These are phyloP conservation scores for Camelina sativa DNA, from an alignment of 345 rosid genomes.

Conservation along the genomic window DNA sequence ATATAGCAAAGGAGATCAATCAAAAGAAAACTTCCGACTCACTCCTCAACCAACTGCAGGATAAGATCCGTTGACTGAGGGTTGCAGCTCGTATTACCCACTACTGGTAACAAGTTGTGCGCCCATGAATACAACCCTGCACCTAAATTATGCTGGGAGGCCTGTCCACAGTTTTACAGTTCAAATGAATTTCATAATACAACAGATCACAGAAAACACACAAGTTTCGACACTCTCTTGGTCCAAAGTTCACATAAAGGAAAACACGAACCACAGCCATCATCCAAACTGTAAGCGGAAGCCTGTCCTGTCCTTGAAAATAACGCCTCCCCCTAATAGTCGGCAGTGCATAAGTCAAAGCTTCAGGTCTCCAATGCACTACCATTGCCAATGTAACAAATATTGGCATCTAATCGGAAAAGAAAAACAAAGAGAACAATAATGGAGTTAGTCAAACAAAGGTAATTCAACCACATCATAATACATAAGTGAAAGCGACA, in stretches of 20 bases:
- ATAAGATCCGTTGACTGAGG: constrained; percentile 66
- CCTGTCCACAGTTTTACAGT: constrained; percentile 46
- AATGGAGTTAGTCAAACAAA: background rate
- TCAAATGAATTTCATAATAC: constrained; percentile 7
- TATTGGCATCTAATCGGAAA: background rate
- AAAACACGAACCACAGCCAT: background rate
- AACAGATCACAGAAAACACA: background rate
- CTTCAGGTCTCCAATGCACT: background rate
- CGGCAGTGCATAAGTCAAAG: background rate
- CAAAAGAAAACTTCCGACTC: constrained; percentile 5
- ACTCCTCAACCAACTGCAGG: constrained; percentile 58
- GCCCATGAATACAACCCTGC: constrained; percentile 62
- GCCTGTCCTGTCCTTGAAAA: background rate
- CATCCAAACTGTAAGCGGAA: background rate
- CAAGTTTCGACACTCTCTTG: background rate
- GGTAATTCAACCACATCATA: background rate
- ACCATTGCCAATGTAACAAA: background rate
- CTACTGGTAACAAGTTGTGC: constrained; percentile 55
- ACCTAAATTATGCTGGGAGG: constrained; percentile 56
- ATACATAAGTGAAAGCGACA: background rate
- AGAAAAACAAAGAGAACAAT: background rate
- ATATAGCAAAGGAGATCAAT: constrained; percentile 5
- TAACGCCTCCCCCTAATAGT: background rate
- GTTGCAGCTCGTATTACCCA: constrained; percentile 50
- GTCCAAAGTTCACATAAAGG: background rate